phyloP scores from a whole-genome alignment of 2,329 filamentous ascomycete species.

The Mollisiaceae sp. region DNA sequence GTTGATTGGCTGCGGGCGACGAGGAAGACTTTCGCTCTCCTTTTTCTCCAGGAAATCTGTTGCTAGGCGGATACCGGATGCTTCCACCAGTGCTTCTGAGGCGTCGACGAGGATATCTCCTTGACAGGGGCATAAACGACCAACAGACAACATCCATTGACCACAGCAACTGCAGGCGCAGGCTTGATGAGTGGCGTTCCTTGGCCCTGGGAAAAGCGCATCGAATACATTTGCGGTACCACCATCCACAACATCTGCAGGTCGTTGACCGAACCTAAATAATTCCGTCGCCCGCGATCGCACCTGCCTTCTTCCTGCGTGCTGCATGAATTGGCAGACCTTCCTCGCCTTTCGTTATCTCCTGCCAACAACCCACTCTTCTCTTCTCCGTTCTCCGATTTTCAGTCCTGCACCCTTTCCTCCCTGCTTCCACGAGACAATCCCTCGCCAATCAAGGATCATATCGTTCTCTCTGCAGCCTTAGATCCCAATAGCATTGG shows the following conservation, averaged over 20 bases:
- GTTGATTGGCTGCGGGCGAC: neutral
- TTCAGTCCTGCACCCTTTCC: constrained; percentile 9
- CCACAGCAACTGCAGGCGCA: constrained; percentile 6
- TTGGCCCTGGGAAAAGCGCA: constrained; percentile 2
- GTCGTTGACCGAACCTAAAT: constrained; percentile 5
- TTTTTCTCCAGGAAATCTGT: constrained; percentile 11
- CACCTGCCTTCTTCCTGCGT: neutral
- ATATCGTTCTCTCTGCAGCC: constrained; percentile 24
- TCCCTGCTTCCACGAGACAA: constrained; percentile 9
- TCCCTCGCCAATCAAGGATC: constrained; percentile 23
- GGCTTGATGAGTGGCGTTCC: constrained; percentile 6
- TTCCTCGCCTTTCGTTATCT: neutral
- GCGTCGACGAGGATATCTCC: neutral
- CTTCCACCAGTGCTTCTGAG: too few species aligned
- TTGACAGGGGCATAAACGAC: neutral
- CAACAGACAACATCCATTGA: neutral
- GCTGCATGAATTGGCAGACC: neutral
- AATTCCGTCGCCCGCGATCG: neutral
- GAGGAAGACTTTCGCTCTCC: neutral
- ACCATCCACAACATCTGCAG: constrained; percentile 8
- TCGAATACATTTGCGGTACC: neutral
- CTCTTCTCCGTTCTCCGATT: constrained; percentile 9
- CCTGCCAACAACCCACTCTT: constrained; percentile 12
- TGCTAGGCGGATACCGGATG: constrained; percentile 5
- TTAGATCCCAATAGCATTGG: constrained; percentile 22